A percentile compares a stretch with the other conserved stretches of the same genome.
Evolutionary conservation across 139 green algal species (phyloP).

Genomic region (Haematococcus sp.): DNA sequence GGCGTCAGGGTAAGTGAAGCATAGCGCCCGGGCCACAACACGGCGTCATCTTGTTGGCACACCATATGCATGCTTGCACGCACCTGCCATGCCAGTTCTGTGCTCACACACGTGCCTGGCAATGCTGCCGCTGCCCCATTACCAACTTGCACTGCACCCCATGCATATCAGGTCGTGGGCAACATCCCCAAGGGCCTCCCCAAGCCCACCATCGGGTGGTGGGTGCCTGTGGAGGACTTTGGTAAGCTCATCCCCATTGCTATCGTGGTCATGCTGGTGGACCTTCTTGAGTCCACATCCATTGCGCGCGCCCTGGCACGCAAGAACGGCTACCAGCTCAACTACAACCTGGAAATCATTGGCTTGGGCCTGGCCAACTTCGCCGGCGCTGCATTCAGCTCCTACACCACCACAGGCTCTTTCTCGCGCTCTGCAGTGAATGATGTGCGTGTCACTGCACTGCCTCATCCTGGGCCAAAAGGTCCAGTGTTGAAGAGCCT

Average conservation of each 20-base stretch:
- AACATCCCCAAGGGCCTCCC: conserved; percentile 44
- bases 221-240: conserved; percentile 36
- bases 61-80: too few species aligned
- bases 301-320: conserved; percentile 80
- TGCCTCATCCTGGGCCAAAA: conserved; percentile 6
- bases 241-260: conserved; percentile 27
- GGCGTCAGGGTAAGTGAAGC: background rate
- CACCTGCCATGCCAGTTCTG: too few species aligned
- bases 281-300: conserved; percentile 78
- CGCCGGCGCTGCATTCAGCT: conserved; percentile 72
- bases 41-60: too few species aligned
- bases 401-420: conserved; percentile 63
- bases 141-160: too few species aligned
- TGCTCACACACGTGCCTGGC: too few species aligned
- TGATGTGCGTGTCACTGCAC: conserved; percentile 26
- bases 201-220: conserved; percentile 26
- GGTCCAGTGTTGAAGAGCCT: background rate
- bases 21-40: too few species aligned
- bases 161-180: conserved; percentile 35
- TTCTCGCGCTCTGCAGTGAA: conserved; percentile 87
- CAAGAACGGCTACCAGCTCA: conserved; percentile 81
- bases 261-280: conserved; percentile 60
- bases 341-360: conserved; percentile 80
- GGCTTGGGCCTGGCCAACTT: too few species aligned
- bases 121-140: too few species aligned